Conservation (phyloP, 495 filamentous ascomycete genomes). For the Aspergillus leporis region DNA sequence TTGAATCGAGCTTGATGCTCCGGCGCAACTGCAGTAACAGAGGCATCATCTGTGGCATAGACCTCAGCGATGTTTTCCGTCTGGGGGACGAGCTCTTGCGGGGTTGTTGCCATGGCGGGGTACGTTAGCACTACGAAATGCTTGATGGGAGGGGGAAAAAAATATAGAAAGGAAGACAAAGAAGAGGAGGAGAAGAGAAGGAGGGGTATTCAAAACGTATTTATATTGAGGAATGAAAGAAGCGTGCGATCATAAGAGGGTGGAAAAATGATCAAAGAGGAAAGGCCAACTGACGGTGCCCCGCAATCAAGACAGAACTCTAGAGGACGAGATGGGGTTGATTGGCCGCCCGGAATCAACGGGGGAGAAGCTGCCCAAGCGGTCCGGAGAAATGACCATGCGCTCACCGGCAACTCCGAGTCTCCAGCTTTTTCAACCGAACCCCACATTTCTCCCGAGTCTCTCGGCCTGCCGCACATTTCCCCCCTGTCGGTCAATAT, state of each 20-base stretch:
- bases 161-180: conserved; percentile 2
- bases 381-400: background rate
- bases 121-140: conserved; percentile 7
- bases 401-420: background rate
- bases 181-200: conserved; percentile 7
- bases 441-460: conserved; percentile 5
- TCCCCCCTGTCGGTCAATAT: background rate
- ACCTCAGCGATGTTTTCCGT: conserved; percentile 52
- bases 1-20: conserved; percentile 64
- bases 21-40: conserved; percentile 34
- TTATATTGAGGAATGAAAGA: background rate
- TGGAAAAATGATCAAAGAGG: conserved; percentile 11
- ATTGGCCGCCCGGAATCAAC: conserved; percentile 1
- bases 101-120: conserved; percentile 44
- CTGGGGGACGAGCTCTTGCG: conserved; percentile 48
- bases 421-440: conserved; percentile 11
- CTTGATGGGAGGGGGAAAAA: no score
- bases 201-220: background rate
- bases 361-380: background rate
- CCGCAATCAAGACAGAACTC: conserved; percentile 5
- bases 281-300: conserved; percentile 10
- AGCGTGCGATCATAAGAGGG: background rate
- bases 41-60: conserved; percentile 49
- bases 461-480: background rate
- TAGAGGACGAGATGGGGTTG: background rate